phyloP scores from a whole-genome alignment of 768 basidiomycete species.

The Tylopilus balloui region DNA sequence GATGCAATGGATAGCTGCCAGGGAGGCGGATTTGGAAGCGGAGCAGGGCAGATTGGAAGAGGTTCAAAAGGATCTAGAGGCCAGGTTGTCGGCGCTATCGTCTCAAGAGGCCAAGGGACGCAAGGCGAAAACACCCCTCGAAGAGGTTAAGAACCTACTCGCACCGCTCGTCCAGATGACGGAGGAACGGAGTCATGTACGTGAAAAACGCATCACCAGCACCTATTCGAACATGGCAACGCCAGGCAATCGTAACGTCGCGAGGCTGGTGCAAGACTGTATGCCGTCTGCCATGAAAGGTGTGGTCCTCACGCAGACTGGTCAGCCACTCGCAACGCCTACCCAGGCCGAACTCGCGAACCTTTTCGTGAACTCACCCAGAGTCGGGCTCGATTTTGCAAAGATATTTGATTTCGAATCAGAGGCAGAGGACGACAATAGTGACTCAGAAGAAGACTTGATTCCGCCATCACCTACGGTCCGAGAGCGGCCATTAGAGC shows the following conservation, averaged over 20 bases:
- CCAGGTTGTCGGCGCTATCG: conserved; percentile 41
- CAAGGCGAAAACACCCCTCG: conserved; percentile 57
- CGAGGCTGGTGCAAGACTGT: conserved; percentile 26
- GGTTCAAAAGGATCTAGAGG: conserved; percentile 48
- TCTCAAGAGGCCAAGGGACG: conserved; percentile 37
- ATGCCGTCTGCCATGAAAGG: conserved; percentile 65
- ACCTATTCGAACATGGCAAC: conserved; percentile 39
- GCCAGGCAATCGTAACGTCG: conserved; percentile 41
- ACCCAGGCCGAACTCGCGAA: conserved; percentile 60
- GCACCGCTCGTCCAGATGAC: conserved; percentile 43
- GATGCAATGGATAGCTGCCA: conserved; percentile 45
- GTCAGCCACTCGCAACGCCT: conserved; percentile 70
- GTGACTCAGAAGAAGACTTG: conserved; percentile 27
- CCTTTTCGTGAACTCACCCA: conserved; percentile 65
- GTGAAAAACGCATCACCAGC: conserved; percentile 14
- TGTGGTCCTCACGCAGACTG: conserved; percentile 74
- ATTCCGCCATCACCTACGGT: conserved; percentile 47
- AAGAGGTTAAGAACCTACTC: conserved; percentile 72
- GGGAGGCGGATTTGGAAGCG: conserved; percentile 49
- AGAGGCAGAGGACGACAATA: conserved; percentile 27
- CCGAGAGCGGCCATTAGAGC: conserved; percentile 37
- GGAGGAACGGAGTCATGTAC: conserved; percentile 25
- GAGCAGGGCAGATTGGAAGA: conserved; percentile 49
- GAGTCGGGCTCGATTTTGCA: conserved; percentile 68
- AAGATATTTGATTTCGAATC: conserved; percentile 68